These are phyloP conservation scores for Mortierella sp. DNA, from an alignment of 371 early-diverging fungal species.

Conservation along the genomic window DNA sequence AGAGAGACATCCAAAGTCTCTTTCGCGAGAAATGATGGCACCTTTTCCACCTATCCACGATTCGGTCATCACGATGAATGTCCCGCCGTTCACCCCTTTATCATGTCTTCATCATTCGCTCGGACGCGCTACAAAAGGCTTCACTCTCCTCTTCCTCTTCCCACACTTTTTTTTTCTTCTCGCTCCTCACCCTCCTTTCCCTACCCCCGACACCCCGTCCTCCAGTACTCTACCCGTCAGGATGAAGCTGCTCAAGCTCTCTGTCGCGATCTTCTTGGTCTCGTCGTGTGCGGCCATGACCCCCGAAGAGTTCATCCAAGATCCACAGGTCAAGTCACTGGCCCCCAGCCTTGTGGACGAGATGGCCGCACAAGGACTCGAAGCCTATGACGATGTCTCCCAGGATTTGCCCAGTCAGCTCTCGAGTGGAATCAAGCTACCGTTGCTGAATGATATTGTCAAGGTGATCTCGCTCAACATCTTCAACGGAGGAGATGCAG, in stretches of 20 bases:
- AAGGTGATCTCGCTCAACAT: conserved; percentile 31
- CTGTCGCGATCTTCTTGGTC: conserved; percentile 33
- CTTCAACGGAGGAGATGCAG: conserved; percentile 24
- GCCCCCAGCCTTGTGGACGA: conserved; percentile 40
- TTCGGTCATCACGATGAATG: too few species aligned
- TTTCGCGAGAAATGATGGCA: too few species aligned
- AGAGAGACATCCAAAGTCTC: too few species aligned
- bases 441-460: conserved; percentile 36
- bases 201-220: not conserved
- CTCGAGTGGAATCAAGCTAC: conserved; percentile 12
- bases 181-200: not conserved
- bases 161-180: not conserved
- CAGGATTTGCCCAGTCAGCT: conserved; percentile 10
- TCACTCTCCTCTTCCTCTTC: not conserved
- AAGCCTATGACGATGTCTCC: conserved; percentile 3
- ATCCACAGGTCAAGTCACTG: conserved; percentile 16
- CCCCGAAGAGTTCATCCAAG: conserved; percentile 22
- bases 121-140: too few species aligned
- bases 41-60: too few species aligned
- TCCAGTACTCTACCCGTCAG: not conserved
- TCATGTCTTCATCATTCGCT: conserved; percentile 1
- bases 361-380: conserved; percentile 25
- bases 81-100: not conserved
- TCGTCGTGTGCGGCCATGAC: conserved; percentile 18
- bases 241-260: conserved; percentile 44